These are phyloP conservation scores for Aspergillus vadensis DNA, from an alignment of 2,329 filamentous ascomycete genomes.

Conservation along the genomic window DNA sequence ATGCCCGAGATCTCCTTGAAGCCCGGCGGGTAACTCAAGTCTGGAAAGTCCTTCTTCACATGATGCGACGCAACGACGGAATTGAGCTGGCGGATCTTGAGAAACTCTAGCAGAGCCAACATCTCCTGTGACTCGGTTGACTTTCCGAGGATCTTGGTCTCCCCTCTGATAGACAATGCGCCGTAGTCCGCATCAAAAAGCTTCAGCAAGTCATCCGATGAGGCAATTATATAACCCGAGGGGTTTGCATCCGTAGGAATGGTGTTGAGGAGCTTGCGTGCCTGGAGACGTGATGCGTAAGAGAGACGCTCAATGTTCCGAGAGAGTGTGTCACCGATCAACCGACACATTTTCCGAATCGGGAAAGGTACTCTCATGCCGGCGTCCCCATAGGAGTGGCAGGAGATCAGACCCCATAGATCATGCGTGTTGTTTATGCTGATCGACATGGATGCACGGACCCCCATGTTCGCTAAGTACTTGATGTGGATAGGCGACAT, in stretches of 20 bases:
- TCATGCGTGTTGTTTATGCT: conserved; percentile 85
- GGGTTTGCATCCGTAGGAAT: conserved; percentile 78
- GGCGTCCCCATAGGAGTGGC: conserved; percentile 76
- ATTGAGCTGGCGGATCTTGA: conserved; percentile 72
- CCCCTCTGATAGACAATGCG: conserved; percentile 78
- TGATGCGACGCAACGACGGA: conserved; percentile 79
- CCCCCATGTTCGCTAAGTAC: conserved; percentile 84
- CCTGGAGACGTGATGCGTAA: conserved; percentile 80
- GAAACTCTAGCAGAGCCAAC: conserved; percentile 79
- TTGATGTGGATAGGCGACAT: conserved; percentile 85
- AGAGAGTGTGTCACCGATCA: conserved; percentile 83
- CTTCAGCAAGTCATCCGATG: conserved; percentile 79
- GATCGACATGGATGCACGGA: conserved; percentile 92
- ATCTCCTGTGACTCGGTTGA: conserved; percentile 78
- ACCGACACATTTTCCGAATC: conserved; percentile 85
- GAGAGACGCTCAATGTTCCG: conserved; percentile 85
- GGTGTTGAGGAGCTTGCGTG: conserved; percentile 86
- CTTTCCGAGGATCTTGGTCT: conserved; percentile 81
- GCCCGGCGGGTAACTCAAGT: conserved; percentile 75
- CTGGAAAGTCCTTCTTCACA: conserved; percentile 73
- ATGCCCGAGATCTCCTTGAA: conserved; percentile 77
- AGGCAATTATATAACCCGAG: conserved; percentile 86
- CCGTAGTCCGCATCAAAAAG: conserved; percentile 88
- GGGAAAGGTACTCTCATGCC: conserved; percentile 93
- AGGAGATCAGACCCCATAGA: conserved; percentile 85